Percentiles rank a stretch among this genome's conserved stretches.
These are phyloP conservation scores for Parachaetomium inaequale DNA, from an alignment of 495 filamentous ascomycete genomes.

Conservation along the genomic window DNA sequence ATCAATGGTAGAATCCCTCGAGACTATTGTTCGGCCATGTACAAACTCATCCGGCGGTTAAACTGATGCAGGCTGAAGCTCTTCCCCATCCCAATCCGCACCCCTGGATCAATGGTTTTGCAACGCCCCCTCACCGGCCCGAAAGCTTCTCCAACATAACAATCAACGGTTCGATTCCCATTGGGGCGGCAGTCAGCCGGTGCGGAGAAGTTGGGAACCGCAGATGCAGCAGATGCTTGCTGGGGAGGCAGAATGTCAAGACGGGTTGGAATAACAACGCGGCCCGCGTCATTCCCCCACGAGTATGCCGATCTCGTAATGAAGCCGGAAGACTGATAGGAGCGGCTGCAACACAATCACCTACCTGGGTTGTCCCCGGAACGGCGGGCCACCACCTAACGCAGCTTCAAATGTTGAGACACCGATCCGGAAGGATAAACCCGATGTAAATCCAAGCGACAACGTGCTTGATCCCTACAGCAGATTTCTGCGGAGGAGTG, in stretches of 20 bases:
- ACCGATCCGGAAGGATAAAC: too few species aligned
- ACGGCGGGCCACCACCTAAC: too few species aligned
- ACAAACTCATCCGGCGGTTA: neutral
- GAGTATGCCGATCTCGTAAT: neutral
- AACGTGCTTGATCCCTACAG: too few species aligned
- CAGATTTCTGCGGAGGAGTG: neutral
- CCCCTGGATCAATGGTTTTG: constrained; percentile 1
- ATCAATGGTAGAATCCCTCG: neutral
- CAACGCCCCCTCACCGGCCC: constrained; percentile 3
- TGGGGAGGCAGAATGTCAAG: neutral
- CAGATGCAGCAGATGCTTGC: neutral
- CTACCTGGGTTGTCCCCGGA: too few species aligned
- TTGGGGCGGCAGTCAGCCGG: constrained; percentile 10
- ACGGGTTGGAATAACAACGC: neutral
- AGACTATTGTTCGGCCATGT: neutral
- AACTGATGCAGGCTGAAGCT: neutral
- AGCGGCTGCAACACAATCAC: constrained; percentile 13
- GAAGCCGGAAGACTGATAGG: neutral
- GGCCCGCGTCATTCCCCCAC: neutral
- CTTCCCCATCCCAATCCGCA: neutral
- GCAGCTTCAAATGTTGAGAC: too few species aligned
- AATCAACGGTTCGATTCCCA: neutral
- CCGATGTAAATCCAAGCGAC: too few species aligned
- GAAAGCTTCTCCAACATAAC: neutral
- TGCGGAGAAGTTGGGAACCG: neutral